These are phyloP conservation scores for Wickerhamiella pararugosa DNA, from an alignment of 1,139 yeast species.

Conservation along the genomic window DNA sequence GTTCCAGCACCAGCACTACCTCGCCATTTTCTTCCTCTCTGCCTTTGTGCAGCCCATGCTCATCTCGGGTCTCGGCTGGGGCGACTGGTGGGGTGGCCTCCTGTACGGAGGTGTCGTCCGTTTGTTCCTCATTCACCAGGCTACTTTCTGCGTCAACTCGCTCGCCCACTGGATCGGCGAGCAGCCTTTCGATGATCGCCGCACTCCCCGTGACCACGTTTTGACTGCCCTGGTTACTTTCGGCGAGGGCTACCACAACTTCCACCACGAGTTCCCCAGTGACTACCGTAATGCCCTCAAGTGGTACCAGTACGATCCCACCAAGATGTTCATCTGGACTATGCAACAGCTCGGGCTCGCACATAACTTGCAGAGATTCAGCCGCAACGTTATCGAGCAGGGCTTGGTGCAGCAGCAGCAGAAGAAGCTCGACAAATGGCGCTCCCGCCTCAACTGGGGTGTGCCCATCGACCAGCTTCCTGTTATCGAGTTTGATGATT, in stretches of 20 bases:
- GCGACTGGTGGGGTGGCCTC: slow-evolving; percentile 86
- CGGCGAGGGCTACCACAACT: slow-evolving; percentile 98
- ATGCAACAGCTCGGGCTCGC: slow-evolving; percentile 73
- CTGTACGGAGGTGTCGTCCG: slow-evolving; percentile 82
- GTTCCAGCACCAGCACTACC: slow-evolving; percentile 86
- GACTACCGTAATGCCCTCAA: slow-evolving; percentile 95
- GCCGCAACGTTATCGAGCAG: slow-evolving; percentile 92
- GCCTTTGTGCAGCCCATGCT: slow-evolving; percentile 64
- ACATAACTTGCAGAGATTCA: slow-evolving; percentile 78
- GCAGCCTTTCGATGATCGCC: slow-evolving; percentile 95
- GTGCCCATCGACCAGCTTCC: slow-evolving; percentile 71
- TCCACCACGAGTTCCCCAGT: slow-evolving; percentile 98
- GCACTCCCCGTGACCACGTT: slow-evolving; percentile 94
- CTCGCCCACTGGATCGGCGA: slow-evolving; percentile 97
- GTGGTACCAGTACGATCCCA: slow-evolving; percentile 99
- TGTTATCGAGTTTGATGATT: slow-evolving; percentile 78
- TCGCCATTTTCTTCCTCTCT: slow-evolving; percentile 47
- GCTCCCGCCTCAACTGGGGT: slow-evolving; percentile 82
- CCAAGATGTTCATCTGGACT: slow-evolving; percentile 62
- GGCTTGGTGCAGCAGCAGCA: slow-evolving; percentile 93
- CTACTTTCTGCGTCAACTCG: slow-evolving; percentile 96
- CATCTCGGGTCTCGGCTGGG: slow-evolving; percentile 67
- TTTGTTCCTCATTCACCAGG: slow-evolving; percentile 81
- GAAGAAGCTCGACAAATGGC: slow-evolving; percentile 79
- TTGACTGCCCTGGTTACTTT: slow-evolving; percentile 89